Evolutionary conservation across 257 asterid genomes (phyloP), one percentile per base, ranked within the genome.

Genomic region (Nyctanthes arbortristis): DNA sequence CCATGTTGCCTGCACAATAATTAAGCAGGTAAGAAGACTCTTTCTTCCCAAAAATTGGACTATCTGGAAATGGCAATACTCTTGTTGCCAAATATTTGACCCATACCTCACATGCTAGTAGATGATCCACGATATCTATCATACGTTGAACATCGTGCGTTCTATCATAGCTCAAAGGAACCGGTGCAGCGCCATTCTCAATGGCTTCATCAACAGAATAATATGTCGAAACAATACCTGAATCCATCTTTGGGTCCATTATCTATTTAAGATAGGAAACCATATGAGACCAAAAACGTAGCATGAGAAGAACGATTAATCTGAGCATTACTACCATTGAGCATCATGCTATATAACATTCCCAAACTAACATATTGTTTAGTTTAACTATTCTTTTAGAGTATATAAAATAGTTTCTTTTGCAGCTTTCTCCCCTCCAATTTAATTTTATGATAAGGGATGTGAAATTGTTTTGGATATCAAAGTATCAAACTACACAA

Each of bases 191-290:
- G 73, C 95, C 97, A 75, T 81, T 82, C 70, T 94, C 97, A 67
- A 94, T 91, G 81, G 99, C 97, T 84, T 94, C 99, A 59, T 91
- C 97, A 74, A 94, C 88, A 35, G 99, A 94, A 77, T 77, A 91
- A 78, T 86, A 94, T 61, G 97, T 86, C 40, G 95, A 85, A 61
- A 94, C 96, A 78, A 94, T 94, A 65, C 99, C 99, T 57, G 99
- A 94, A 81, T 94, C 99, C 99, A 94, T 94, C 96, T 94, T 91
- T 63, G 97, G 97, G 79, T 94, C 99, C 99, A 94, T 94, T 78
- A 94, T 91, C 99, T 94, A 70, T 63, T 68, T 36, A 73, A 77
- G 67, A 80, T 60, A 70, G 52, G 39, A 77, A 72, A 62, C 70
- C 47, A 58, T 55, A 47, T 37, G 56, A 70, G 58, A 61, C 59